Evolutionary conservation across 371 early-diverging fungal species (phyloP), one percentile per base, ranked within the genome.

Genomic region (Gilbertella persicaria): DNA sequence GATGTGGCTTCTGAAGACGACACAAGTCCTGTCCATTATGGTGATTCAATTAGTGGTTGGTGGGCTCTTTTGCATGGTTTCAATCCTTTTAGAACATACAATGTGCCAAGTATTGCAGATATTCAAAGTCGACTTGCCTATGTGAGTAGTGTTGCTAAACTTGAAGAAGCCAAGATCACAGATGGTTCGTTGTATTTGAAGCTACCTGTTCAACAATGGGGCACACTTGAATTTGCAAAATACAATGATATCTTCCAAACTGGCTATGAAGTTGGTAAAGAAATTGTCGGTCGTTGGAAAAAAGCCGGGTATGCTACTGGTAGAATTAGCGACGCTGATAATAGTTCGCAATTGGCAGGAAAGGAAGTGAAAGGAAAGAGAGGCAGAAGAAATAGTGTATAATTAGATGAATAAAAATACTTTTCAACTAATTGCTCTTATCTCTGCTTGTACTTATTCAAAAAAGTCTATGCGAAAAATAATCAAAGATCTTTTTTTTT

Each of bases 41-140:
- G 98, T 28, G 99, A 98, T 68, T 86, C 91, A 1, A 79, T 98
- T 26, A 93, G 93, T 35, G 99, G 99, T n/a, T 93, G 93, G 87
- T 87, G 92, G 80, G 90, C 95, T 5, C 64, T 97, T 17, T 65
- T 95, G 47, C 86, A 91, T 62, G 84, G 87, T 42, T 83, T 80
- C 64, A 33, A 33, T 62, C 97, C 90, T 7, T 89, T 92, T 59
- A 74, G 85, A 41, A 78, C 78, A 3, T 72, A 81, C 50, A 83
- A 82, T 23, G 91, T 99, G 42, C 95, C 99, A 17, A 86, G 89
- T n/a, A 81, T 98, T 65, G 88, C 96, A 6, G 99, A 99, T 50
- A 93, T 99, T 63, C 99, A 99, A 79, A 91, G 93, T 41, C 82
- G 99, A 24, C 71, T 99, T 24, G 93, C 99, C 0, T 99, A 98